Percentiles rank a stretch among this genome's conserved stretches.
Evolutionary conservation across 2,329 filamentous ascomycete genomes (phyloP).

Genomic region (Sphaerulina musiva): DNA sequence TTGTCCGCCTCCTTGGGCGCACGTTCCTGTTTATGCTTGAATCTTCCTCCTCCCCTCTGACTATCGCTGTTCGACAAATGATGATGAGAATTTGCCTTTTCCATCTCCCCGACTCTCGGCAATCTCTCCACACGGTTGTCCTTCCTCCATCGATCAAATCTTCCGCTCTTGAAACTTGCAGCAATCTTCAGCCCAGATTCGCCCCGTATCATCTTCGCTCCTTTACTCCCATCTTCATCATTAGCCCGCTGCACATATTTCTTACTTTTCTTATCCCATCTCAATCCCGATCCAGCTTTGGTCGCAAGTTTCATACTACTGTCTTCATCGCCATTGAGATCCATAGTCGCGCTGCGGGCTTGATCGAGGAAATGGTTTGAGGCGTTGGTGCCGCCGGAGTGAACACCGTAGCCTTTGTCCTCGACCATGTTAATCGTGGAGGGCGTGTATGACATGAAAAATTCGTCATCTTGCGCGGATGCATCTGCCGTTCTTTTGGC

Average conservation of each 20-base stretch:
- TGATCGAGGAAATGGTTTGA: conserved; percentile 74
- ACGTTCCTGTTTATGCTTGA: conserved; percentile 78
- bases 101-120: conserved; percentile 75
- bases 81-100: conserved; percentile 41
- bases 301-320: conserved; percentile 70
- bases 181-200: conserved; percentile 96
- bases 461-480: conserved; percentile 74
- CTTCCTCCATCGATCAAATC: conserved; percentile 88
- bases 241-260: conserved; percentile 91
- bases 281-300: conserved; percentile 61
- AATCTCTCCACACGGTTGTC: conserved; percentile 72
- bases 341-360: conserved; percentile 83
- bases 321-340: conserved; percentile 77
- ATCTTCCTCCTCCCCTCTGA: conserved; percentile 43
- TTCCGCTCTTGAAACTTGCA: conserved; percentile 83
- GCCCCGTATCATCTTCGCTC: conserved; percentile 65
- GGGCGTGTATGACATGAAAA: conserved; percentile 95
- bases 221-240: conserved; percentile 84
- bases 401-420: conserved; percentile 88
- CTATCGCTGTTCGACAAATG: conserved; percentile 25
- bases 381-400: conserved; percentile 59
- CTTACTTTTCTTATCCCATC: conserved; percentile 94
- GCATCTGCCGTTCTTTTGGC: conserved; percentile 27
- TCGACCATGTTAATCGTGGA: conserved; percentile 73
- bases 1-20: conserved; percentile 93